Evolutionary conservation across 805 yeast genomes (phyloP), one percentile per base, ranked within the genome.

Genomic region (Kregervanrija delftensis): DNA sequence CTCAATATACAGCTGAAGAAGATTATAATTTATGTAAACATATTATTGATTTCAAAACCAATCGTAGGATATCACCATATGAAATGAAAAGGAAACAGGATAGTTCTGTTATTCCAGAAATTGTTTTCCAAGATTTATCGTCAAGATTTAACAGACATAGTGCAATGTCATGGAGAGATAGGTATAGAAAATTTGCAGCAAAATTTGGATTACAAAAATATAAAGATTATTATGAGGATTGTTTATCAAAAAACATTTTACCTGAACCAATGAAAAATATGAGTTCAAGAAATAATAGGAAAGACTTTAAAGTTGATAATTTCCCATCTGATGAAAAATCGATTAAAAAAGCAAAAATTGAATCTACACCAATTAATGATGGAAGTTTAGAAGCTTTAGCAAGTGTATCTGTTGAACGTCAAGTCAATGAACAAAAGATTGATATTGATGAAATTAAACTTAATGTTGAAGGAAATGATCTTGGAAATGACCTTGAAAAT

Each of bases 161-260:
- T 3, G 71, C 72, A 39, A 74, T 76, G 55, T 81, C 90, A n/a
- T 86, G 91, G 90, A 77, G 93, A 60, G 93, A 85, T 58, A 71
- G 93, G 50, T 85, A 76, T 59, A 67, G 91, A 51, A 85, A 83
- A 61, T 83, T 82, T 62, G 77, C 83, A 10, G 60, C 75, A 3
- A 68, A 69, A n/a, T 79, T 72, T 55, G 89, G 89, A 30, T 68
- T 83, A 45, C 76, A 74, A 49, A 68, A 69, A 36, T 84, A 77
- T 55, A 67, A 79, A 36, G 55, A 57, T 3, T 78, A 79, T 53
- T 82, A 76, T 58, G 77, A 77, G 31, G 55, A 55, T 1, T 71
- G 73, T 49, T 42, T 57, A 12, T 56, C 54, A 6, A 61, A 64
- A 13, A 69, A 68, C 31, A 55, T 64, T 33, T 58, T 48, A 4